A percentile compares a stretch with the other conserved stretches of the same genome.
Conservation (phyloP, 768 basidiomycete species). For the Leucosporidium scottii region DNA sequence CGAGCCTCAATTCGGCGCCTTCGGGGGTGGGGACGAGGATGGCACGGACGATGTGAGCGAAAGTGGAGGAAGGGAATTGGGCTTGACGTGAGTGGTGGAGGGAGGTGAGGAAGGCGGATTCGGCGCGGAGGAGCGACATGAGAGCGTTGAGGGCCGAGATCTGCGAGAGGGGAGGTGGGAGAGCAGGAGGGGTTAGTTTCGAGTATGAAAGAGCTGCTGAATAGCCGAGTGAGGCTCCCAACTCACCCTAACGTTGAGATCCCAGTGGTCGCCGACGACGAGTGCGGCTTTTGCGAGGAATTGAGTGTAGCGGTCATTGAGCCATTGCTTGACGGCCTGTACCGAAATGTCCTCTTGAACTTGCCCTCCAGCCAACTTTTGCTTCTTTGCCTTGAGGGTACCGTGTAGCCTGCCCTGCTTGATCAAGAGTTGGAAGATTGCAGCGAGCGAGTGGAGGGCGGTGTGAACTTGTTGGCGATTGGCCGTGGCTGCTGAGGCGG, state of each 20-base stretch:
- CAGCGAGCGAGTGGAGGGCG: slow-evolving; percentile 31
- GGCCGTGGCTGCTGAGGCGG: slow-evolving; percentile 3
- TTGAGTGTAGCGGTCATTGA: slow-evolving; percentile 63
- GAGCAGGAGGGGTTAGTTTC: neutral
- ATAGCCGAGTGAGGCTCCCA: neutral
- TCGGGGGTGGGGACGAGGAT: slow-evolving; percentile 44
- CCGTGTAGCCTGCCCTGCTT: slow-evolving; percentile 53
- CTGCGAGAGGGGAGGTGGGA: slow-evolving; percentile 42
- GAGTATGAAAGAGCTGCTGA: neutral
- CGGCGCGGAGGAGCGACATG: slow-evolving; percentile 66
- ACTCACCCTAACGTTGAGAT: slow-evolving; percentile 58
- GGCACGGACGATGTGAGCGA: slow-evolving; percentile 49
- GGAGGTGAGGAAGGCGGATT: slow-evolving; percentile 60
- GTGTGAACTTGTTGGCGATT: slow-evolving; percentile 32
- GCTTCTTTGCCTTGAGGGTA: slow-evolving; percentile 41
- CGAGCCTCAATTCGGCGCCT: slow-evolving; percentile 51
- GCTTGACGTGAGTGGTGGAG: slow-evolving; percentile 61
- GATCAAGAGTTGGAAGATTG: slow-evolving; percentile 59
- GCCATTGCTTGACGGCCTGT: slow-evolving; percentile 56
- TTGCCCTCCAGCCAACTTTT: neutral
- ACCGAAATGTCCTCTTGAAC: slow-evolving; percentile 37
- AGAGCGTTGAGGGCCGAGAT: slow-evolving; percentile 65
- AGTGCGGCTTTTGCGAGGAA: slow-evolving; percentile 65
- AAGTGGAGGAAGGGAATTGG: slow-evolving; percentile 61
- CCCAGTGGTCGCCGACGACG: slow-evolving; percentile 69